A percentile compares a stretch with the other conserved stretches of the same genome.
phyloP scores from a whole-genome alignment of 2,329 filamentous ascomycete genomes.

The Botrytis tulipae region DNA sequence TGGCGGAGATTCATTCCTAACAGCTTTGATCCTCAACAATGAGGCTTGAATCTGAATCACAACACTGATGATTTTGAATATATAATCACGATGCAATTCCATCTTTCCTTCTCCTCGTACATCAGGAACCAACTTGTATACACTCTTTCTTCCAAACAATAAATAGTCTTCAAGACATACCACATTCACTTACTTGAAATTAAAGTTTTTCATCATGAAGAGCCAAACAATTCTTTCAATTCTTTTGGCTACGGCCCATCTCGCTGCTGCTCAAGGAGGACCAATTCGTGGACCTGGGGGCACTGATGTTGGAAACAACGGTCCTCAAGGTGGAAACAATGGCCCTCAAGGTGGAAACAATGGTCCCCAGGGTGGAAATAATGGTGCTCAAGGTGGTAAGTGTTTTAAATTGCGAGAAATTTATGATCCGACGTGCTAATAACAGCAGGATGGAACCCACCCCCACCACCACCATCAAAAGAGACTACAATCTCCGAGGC shows the following conservation, averaged over 20 bases:
- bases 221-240: not conserved
- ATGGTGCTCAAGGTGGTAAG: no score
- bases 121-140: slow-evolving; percentile 19
- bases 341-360: no score
- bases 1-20: slow-evolving; percentile 6
- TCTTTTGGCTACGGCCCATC: slow-evolving; percentile 10
- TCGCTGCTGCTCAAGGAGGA: not conserved
- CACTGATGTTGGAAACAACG: no score
- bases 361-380: no score
- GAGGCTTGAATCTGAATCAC: not conserved
- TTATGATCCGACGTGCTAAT: no score
- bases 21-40: not conserved
- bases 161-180: slow-evolving; percentile 10
- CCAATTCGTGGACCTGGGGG: not conserved
- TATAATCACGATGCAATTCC: slow-evolving; percentile 6
- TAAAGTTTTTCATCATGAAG: slow-evolving; percentile 15
- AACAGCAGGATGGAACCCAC: no score
- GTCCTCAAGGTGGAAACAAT: no score
- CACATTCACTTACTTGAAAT: slow-evolving; percentile 13
- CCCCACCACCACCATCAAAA: not conserved
- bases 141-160: slow-evolving; percentile 17
- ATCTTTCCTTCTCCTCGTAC: not conserved
- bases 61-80: not conserved
- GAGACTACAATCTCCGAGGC: not conserved
- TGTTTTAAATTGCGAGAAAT: no score